A percentile compares a stretch with the other conserved stretches of the same genome.
Conservation (phyloP, 2,329 filamentous ascomycete species). For the Fusarium austroafricanum region DNA sequence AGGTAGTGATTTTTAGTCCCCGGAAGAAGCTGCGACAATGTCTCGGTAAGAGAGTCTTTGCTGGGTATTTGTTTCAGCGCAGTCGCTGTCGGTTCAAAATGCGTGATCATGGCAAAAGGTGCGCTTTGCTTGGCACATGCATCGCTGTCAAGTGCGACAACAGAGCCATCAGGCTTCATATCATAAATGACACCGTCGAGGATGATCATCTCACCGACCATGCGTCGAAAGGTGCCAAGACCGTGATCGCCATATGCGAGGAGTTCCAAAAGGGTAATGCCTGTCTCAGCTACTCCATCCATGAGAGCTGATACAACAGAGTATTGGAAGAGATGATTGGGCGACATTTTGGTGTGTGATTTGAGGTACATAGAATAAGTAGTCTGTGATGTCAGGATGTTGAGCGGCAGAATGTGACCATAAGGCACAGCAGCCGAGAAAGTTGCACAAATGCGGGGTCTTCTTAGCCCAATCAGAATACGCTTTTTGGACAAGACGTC, state of each 20-base stretch:
- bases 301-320: slow-evolving; percentile 39
- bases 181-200: slow-evolving; percentile 27
- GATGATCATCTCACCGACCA: slow-evolving; percentile 41
- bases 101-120: slow-evolving; percentile 31
- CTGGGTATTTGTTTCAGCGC: background rate
- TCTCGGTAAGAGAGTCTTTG: background rate
- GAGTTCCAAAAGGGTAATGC: slow-evolving; percentile 24
- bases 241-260: slow-evolving; percentile 29
- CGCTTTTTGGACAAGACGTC: background rate
- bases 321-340: slow-evolving; percentile 35
- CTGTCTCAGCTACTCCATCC: slow-evolving; percentile 36
- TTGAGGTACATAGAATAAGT: background rate
- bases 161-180: slow-evolving; percentile 32
- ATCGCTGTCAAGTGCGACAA: background rate
- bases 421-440: background rate
- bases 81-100: slow-evolving; percentile 1
- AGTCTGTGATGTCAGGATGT: background rate
- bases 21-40: slow-evolving; percentile 8
- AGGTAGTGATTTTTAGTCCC: slow-evolving; percentile 22
- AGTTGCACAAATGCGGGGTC: background rate
- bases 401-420: background rate
- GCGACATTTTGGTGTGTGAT: slow-evolving; percentile 8
- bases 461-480: fast-evolving
- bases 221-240: slow-evolving; percentile 38
- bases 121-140: background rate